phyloP scores from a whole-genome alignment of 345 rosid genomes.

The Schrenkiella parvula region DNA sequence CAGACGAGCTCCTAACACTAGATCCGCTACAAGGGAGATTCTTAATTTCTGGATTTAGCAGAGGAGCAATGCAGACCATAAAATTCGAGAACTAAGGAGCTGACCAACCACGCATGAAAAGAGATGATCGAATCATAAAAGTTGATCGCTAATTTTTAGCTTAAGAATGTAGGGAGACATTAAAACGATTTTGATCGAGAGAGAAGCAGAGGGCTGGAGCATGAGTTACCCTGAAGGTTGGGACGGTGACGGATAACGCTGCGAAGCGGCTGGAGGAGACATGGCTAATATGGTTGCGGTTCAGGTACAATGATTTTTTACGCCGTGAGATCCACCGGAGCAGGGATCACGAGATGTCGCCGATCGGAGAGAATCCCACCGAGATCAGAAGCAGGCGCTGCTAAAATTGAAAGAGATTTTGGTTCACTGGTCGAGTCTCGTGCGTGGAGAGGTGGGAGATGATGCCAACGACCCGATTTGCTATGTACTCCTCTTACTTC shows the following conservation, averaged over 20 bases:
- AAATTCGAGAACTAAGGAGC: neutral
- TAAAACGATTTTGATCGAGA: neutral
- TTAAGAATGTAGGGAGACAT: neutral
- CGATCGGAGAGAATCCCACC: slow-evolving; percentile 13
- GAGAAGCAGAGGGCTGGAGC: neutral
- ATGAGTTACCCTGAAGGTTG: slow-evolving; percentile 88
- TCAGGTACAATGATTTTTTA: neutral
- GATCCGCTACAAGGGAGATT: slow-evolving; percentile 9
- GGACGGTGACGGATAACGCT: slow-evolving; percentile 82
- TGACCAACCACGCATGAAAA: neutral
- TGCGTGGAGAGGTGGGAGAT: slow-evolving; percentile 26
- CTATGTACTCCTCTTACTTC: slow-evolving; percentile 1
- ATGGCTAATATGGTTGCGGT: slow-evolving; percentile 33
- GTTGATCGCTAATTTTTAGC: neutral
- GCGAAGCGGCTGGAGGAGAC: slow-evolving; percentile 87
- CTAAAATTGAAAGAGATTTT: slow-evolving; percentile 17
- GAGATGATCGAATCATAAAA: slow-evolving; percentile 11
- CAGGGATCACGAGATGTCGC: slow-evolving; percentile 5
- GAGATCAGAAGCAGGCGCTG: slow-evolving; percentile 23
- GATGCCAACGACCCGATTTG: slow-evolving; percentile 25
- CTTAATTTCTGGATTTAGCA: neutral
- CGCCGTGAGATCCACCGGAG: slow-evolving; percentile 28
- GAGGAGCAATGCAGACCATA: neutral
- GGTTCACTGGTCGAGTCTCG: slow-evolving; percentile 32
- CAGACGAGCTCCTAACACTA: neutral